A percentile compares a stretch with the other conserved stretches of the same genome.
phyloP scores from a whole-genome alignment of 2,329 filamentous ascomycete genomes.

The Colletotrichum sojae region DNA sequence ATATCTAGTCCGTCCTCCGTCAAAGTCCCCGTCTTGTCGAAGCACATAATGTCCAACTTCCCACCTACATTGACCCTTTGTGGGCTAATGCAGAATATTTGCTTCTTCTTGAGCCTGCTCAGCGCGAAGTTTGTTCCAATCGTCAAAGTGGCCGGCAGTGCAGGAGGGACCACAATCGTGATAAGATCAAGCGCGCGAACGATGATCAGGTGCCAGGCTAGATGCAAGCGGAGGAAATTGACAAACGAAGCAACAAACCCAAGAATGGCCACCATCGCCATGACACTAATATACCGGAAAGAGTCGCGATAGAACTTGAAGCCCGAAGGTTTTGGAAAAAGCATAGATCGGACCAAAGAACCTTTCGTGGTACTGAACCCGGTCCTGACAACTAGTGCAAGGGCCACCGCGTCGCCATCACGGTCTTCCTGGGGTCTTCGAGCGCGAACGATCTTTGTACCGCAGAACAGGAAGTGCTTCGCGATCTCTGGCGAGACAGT shows the following conservation, averaged over 20 bases:
- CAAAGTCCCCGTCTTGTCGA: slow-evolving; percentile 98
- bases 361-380: slow-evolving; percentile 99
- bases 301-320: slow-evolving; percentile 99
- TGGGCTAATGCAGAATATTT: slow-evolving; percentile 98
- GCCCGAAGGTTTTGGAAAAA: slow-evolving; percentile 97
- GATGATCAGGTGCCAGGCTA: slow-evolving; percentile 92
- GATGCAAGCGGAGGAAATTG: slow-evolving; percentile 88
- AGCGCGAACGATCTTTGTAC: slow-evolving; percentile 94
- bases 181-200: slow-evolving; percentile 94
- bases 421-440: slow-evolving; percentile 88
- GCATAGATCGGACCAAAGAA: slow-evolving; percentile 94
- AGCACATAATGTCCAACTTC: slow-evolving; percentile 96
- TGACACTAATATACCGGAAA: slow-evolving; percentile 97
- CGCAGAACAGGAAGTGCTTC: slow-evolving; percentile 92
- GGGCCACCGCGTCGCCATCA: slow-evolving; percentile 88
- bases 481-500: slow-evolving; percentile 87
- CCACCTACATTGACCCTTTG: slow-evolving; percentile 97
- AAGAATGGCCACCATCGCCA: slow-evolving; percentile 87
- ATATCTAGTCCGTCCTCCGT: slow-evolving; percentile 98
- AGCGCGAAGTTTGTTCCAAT: slow-evolving; percentile 98
- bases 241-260: slow-evolving; percentile 93
- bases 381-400: slow-evolving; percentile 93
- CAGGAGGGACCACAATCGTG: slow-evolving; percentile 96
- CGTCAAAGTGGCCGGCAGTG: slow-evolving; percentile 92
- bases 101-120: slow-evolving; percentile 85